phyloP scores from a whole-genome alignment of 371 early-diverging fungal species.

The Mucor mucedo region DNA sequence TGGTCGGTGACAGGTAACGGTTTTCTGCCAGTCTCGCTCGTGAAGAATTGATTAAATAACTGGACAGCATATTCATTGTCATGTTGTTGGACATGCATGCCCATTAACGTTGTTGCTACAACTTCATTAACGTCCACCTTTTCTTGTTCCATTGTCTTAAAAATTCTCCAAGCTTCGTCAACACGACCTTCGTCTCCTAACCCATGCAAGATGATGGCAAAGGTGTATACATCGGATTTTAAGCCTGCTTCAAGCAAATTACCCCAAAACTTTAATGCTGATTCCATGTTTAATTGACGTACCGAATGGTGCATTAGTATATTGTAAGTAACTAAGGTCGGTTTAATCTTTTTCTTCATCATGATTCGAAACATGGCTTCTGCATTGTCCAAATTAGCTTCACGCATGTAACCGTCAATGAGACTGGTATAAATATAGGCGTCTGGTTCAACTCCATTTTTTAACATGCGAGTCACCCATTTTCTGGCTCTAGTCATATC shows the following conservation, averaged over 20 bases:
- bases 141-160: conserved; percentile 39
- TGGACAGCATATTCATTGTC: conserved; percentile 45
- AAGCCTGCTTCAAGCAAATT: conserved; percentile 45
- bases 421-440: conserved; percentile 50
- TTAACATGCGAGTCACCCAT: conserved; percentile 47
- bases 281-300: conserved; percentile 41
- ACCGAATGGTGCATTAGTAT: conserved; percentile 52
- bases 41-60: conserved; percentile 44
- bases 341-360: conserved; percentile 40
- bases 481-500: conserved; percentile 44
- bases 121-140: conserved; percentile 33
- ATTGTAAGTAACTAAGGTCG: conserved; percentile 52
- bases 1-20: conserved; percentile 27
- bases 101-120: conserved; percentile 49
- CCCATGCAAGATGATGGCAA: conserved; percentile 54
- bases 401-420: conserved; percentile 57
- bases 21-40: neutral
- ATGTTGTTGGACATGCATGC: conserved; percentile 51
- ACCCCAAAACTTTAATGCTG: conserved; percentile 48
- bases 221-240: conserved; percentile 51
- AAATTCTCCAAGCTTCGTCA: conserved; percentile 53
- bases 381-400: conserved; percentile 35
- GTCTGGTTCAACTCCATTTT: conserved; percentile 32
- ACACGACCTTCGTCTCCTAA: conserved; percentile 38
- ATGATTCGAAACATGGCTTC: conserved; percentile 43